A percentile compares a stretch with the other conserved stretches of the same genome.
These are phyloP conservation scores for Stagonosporopsis chrysanthemi DNA, from an alignment of 2,329 filamentous ascomycete genomes.

Conservation along the genomic window DNA sequence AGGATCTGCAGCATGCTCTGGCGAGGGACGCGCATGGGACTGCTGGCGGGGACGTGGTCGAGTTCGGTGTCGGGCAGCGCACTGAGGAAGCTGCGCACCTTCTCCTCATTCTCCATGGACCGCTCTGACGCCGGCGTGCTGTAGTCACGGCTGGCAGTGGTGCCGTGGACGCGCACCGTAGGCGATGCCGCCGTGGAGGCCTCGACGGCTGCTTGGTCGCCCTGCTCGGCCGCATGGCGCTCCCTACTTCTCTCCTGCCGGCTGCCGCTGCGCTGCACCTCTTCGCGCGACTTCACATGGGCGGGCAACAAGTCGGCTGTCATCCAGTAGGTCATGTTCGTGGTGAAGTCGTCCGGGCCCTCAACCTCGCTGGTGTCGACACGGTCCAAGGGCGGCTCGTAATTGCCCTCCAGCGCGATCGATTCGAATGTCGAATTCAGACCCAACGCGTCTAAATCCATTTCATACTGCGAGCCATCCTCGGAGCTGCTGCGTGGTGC, in stretches of 20 bases:
- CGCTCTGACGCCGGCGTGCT: slow-evolving; percentile 37
- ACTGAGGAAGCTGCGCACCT: slow-evolving; percentile 49
- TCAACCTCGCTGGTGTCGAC: slow-evolving; percentile 52
- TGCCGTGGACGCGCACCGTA: slow-evolving; percentile 36
- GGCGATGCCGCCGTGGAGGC: slow-evolving; percentile 22
- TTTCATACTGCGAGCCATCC: slow-evolving; percentile 49
- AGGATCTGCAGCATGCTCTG: slow-evolving; percentile 41
- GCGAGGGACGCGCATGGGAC: slow-evolving; percentile 35
- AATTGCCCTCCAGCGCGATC: slow-evolving; percentile 38
- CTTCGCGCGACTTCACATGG: slow-evolving; percentile 44
- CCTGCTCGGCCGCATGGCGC: slow-evolving; percentile 27
- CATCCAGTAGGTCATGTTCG: slow-evolving; percentile 56
- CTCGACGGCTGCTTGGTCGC: slow-evolving; percentile 29
- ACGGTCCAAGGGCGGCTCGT: slow-evolving; percentile 44
- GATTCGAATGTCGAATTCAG: slow-evolving; percentile 47
- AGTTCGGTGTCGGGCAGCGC: slow-evolving; percentile 48
- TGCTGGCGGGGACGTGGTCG: slow-evolving; percentile 35
- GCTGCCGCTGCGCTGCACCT: slow-evolving; percentile 28
- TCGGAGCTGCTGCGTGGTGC: slow-evolving; percentile 37
- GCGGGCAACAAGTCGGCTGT: slow-evolving; percentile 42
- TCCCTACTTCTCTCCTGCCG: slow-evolving; percentile 24
- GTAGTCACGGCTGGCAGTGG: slow-evolving; percentile 28
- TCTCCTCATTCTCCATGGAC: slow-evolving; percentile 50
- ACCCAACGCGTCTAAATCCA: slow-evolving; percentile 50
- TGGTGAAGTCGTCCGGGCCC: slow-evolving; percentile 53